Evolutionary conservation across 148 eudicot species (phyloP).

Genomic region (Silene conica): DNA sequence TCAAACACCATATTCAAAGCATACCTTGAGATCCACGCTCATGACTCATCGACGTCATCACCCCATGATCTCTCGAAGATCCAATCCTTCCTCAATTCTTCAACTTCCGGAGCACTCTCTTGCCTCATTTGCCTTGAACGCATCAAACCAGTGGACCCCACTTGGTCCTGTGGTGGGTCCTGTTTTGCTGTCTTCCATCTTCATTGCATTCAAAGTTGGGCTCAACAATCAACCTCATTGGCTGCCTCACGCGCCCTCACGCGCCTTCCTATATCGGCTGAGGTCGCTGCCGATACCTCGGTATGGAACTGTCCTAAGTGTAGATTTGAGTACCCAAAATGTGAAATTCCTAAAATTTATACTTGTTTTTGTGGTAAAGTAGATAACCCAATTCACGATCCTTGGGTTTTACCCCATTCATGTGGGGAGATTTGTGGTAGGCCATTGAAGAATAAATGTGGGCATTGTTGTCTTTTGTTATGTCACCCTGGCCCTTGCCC

Average conservation of each 20-base stretch:
- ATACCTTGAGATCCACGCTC: slow-evolving; percentile 54
- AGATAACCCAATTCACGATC: slow-evolving; percentile 66
- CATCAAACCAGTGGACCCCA: slow-evolving; percentile 67
- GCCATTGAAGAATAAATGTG: slow-evolving; percentile 58
- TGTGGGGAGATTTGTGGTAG: slow-evolving; percentile 88
- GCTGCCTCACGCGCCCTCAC: slow-evolving; percentile 64
- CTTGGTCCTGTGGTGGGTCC: slow-evolving; percentile 80
- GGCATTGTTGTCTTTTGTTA: slow-evolving; percentile 70
- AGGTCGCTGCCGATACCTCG: slow-evolving; percentile 47
- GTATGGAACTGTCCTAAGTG: slow-evolving; percentile 96
- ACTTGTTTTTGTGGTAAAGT: slow-evolving; percentile 75
- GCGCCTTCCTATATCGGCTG: slow-evolving; percentile 53
- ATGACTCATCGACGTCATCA: slow-evolving; percentile 21
- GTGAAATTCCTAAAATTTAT: slow-evolving; percentile 58
- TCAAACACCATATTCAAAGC: slow-evolving; percentile 73
- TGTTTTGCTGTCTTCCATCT: slow-evolving; percentile 89
- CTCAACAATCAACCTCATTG: slow-evolving; percentile 57
- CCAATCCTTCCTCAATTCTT: slow-evolving; percentile 77
- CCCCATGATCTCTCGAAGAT: slow-evolving; percentile 72
- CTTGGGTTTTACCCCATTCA: slow-evolving; percentile 94
- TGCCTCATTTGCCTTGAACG: slow-evolving; percentile 98
- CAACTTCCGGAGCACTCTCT: slow-evolving; percentile 86
- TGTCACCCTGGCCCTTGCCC: slow-evolving; percentile 99
- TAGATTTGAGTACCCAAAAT: slow-evolving; percentile 62
- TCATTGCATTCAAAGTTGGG: slow-evolving; percentile 85